Evolutionary conservation across 1,139 yeast genomes (phyloP).

Genomic region (Suhomyces bokatorum): DNA sequence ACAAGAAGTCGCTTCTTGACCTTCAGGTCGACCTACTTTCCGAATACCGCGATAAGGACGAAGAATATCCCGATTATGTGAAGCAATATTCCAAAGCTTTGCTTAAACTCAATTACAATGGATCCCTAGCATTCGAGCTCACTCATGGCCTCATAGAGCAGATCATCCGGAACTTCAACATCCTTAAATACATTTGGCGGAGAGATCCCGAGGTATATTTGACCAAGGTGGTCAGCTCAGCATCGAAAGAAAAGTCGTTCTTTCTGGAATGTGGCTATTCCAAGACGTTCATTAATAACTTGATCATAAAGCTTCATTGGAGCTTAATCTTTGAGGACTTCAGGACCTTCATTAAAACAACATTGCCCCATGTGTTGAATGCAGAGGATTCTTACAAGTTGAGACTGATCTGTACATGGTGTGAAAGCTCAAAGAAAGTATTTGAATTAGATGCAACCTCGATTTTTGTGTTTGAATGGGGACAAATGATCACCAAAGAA

Average conservation of each 20-base stretch:
- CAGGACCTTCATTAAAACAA: slow-evolving; percentile 18
- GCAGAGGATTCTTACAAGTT: slow-evolving; percentile 17
- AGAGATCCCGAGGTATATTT: slow-evolving; percentile 23
- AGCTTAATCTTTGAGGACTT: slow-evolving; percentile 31
- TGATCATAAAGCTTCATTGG: slow-evolving; percentile 33
- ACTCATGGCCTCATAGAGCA: slow-evolving; percentile 20
- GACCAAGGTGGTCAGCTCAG: slow-evolving; percentile 14
- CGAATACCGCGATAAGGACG: slow-evolving; percentile 1
- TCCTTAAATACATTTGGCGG: slow-evolving; percentile 22
- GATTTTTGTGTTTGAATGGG: slow-evolving; percentile 17
- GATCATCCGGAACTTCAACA: slow-evolving; percentile 20
- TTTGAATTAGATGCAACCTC: slow-evolving; percentile 16
- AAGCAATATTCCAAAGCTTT: slow-evolving; percentile 22
- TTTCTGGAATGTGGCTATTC: slow-evolving; percentile 26
- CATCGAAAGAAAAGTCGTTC: slow-evolving; percentile 17
- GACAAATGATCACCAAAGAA: slow-evolving; percentile 10
- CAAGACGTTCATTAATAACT: slow-evolving; percentile 20
- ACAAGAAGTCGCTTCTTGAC: neutral
- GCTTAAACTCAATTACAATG: slow-evolving; percentile 24
- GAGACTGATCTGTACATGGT: slow-evolving; percentile 12
- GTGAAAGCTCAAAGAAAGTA: slow-evolving; percentile 11
- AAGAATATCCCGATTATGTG: slow-evolving; percentile 10
- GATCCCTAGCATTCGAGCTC: slow-evolving; percentile 13
- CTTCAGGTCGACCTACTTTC: neutral
- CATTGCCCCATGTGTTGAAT: slow-evolving; percentile 23